Evolutionary conservation across 2,329 filamentous ascomycete species (phyloP).

Genomic region (Incumbomyces delicatus): DNA sequence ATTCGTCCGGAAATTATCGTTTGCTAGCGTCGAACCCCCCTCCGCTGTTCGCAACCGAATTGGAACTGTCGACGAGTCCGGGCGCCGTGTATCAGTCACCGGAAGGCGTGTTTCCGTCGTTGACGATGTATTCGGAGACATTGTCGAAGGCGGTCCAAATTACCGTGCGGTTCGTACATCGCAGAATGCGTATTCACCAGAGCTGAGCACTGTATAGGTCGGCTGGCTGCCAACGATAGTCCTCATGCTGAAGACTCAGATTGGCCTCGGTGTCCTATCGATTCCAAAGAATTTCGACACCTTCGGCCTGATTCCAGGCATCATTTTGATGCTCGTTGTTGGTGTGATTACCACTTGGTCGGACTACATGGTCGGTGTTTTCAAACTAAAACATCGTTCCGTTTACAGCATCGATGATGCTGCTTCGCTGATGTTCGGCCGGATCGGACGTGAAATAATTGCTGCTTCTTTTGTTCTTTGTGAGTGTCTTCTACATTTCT

Average conservation of each 20-base stretch:
- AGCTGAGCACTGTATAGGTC: slow-evolving; percentile 21
- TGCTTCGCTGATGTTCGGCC: slow-evolving; percentile 44
- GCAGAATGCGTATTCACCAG: neutral
- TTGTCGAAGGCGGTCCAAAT: slow-evolving; percentile 24
- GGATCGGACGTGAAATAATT: slow-evolving; percentile 52
- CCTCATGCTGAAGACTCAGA: slow-evolving; percentile 48
- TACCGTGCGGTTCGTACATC: slow-evolving; percentile 22
- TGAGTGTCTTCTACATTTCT: slow-evolving; percentile 25
- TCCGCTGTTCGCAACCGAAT: too few species aligned
- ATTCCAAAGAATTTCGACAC: too few species aligned
- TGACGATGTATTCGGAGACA: slow-evolving; percentile 29
- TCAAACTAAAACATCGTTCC: slow-evolving; percentile 31
- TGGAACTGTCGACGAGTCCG: neutral
- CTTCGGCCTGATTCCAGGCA: slow-evolving; percentile 44
- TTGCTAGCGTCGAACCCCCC: too few species aligned
- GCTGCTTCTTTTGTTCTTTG: slow-evolving; percentile 47
- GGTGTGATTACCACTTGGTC: slow-evolving; percentile 50
- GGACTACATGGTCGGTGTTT: slow-evolving; percentile 45
- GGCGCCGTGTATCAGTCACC: neutral
- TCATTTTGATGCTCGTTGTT: slow-evolving; percentile 44
- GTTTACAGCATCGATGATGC: slow-evolving; percentile 60
- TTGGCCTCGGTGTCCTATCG: slow-evolving; percentile 47
- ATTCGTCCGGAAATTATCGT: too few species aligned
- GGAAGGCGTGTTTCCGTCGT: slow-evolving; percentile 9
- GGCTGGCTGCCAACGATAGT: slow-evolving; percentile 39